Evolutionary conservation across 768 basidiomycete genomes (phyloP), one percentile per base, ranked within the genome.

Genomic region (Punctularia strigosozonata): DNA sequence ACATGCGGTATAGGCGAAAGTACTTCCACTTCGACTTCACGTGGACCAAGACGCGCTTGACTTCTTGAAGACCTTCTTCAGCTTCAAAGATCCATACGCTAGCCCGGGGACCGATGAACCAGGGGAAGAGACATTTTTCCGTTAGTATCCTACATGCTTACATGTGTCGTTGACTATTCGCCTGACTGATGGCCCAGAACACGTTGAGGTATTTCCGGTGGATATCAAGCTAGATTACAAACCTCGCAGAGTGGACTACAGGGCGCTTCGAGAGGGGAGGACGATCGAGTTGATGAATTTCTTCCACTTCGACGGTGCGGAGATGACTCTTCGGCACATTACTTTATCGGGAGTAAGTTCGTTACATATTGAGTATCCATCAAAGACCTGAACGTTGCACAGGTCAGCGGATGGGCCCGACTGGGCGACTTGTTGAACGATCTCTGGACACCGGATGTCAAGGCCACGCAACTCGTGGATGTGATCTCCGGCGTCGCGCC

Each of bases 261-360:
- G 77, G 44, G 95, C 92, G 6, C 64, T 99, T 41, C 73, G 79
- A 26, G 83, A 91, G 44, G 95, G 95, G 12, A 77, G 71, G 57
- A 91, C 90, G 0, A 94, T 94, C 43, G 95, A 99, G 54, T 61
- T 99, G 33, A 98, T 99, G 94, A 99, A 99, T 55, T 98, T 99
- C 59, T 99, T 99, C 80, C 92, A 98, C 60, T 99, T 98, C 47
- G 95, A 98, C 50, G 92, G 89, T 1, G 86, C 94, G 3, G 95
- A 97, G 58, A 98, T 99, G 90, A 95, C 91, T 0, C 59, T 99
- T 38, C 71, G 95, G 41, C 91, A 95, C 51, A 81, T 98, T 46
- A 89, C 87, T 14, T 56, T 98, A 23, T 76, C 81, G 43, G 95
- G 95, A 22, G 92, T 97, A 56, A 53, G 88, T 68, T 13, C 18